phyloP scores from a whole-genome alignment of 805 yeast species.

The Candida qinlingensis region DNA sequence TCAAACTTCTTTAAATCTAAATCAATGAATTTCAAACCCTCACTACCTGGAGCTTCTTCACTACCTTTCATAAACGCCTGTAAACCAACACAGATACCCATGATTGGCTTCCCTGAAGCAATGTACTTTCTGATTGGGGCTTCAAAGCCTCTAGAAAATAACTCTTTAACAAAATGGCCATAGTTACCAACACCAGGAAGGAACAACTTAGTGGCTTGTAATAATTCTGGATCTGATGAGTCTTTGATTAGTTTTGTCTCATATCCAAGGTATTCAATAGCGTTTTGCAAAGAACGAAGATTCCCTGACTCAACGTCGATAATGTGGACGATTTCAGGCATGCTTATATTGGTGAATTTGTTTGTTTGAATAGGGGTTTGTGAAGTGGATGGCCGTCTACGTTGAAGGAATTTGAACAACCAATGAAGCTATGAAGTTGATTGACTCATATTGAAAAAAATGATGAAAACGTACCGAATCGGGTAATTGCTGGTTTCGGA shows the following conservation, averaged over 20 bases:
- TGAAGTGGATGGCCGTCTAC: no score
- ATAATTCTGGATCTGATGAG: conserved; percentile 47
- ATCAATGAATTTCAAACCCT: conserved; percentile 57
- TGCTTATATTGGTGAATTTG: background rate
- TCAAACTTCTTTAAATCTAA: conserved; percentile 58
- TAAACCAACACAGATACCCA: conserved; percentile 98
- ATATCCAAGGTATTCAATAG: conserved; percentile 74
- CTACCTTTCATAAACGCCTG: conserved; percentile 78
- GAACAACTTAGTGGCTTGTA: conserved; percentile 51
- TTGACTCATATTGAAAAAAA: no score
- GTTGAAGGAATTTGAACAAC: no score
- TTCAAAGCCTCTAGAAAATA: conserved; percentile 55
- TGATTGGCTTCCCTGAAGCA: conserved; percentile 71
- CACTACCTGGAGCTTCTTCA: conserved; percentile 60
- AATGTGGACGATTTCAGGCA: conserved; percentile 43
- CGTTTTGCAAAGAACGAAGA: conserved; percentile 81
- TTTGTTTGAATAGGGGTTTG: background rate
- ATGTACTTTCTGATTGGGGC: conserved; percentile 65
- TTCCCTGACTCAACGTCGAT: conserved; percentile 95
- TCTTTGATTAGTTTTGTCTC: conserved; percentile 55
- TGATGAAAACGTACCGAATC: no score
- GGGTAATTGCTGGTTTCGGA: no score
- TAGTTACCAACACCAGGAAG: conserved; percentile 98
- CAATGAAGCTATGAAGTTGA: no score
- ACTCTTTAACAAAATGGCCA: conserved; percentile 83